phyloP scores from a whole-genome alignment of 148 eudicot genomes.

The Cornus kousa region DNA sequence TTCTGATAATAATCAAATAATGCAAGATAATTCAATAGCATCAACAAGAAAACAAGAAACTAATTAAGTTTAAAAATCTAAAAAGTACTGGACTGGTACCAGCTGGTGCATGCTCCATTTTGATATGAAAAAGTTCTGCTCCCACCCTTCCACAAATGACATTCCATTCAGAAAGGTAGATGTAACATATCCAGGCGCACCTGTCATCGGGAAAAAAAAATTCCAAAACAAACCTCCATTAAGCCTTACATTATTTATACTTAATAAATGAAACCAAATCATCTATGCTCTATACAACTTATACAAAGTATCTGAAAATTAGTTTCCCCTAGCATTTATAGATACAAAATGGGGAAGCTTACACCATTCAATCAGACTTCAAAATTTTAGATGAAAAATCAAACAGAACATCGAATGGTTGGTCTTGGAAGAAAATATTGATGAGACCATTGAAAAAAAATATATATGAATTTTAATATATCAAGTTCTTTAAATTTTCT shows the following conservation, averaged over 20 bases:
- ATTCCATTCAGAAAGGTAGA: conserved; percentile 86
- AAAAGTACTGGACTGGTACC: conserved; percentile 43
- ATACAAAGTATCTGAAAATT: too few relatives aligned
- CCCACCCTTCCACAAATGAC: conserved; percentile 99
- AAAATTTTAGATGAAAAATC: background rate
- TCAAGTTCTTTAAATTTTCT: background rate
- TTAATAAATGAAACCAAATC: background rate
- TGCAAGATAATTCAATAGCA: background rate
- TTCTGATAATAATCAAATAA: background rate
- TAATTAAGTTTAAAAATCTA: background rate
- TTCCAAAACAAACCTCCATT: conserved; percentile 1
- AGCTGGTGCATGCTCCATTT: conserved; percentile 99
- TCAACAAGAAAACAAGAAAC: too few relatives aligned
- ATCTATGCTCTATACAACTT: background rate
- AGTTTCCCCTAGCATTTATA: background rate
- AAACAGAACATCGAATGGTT: background rate
- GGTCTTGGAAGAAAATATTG: background rate
- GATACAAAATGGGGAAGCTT: background rate
- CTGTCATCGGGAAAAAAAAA: conserved; percentile 35
- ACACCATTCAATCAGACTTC: background rate
- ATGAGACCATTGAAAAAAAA: background rate
- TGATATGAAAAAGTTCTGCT: conserved; percentile 86
- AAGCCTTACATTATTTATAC: background rate
- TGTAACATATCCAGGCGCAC: conserved; percentile 96
- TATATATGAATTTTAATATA: too few relatives aligned